Evolutionary conservation across 179 eudicot genomes (phyloP), one percentile per base, ranked within the genome.

Genomic region (Beta macrorhiza): DNA sequence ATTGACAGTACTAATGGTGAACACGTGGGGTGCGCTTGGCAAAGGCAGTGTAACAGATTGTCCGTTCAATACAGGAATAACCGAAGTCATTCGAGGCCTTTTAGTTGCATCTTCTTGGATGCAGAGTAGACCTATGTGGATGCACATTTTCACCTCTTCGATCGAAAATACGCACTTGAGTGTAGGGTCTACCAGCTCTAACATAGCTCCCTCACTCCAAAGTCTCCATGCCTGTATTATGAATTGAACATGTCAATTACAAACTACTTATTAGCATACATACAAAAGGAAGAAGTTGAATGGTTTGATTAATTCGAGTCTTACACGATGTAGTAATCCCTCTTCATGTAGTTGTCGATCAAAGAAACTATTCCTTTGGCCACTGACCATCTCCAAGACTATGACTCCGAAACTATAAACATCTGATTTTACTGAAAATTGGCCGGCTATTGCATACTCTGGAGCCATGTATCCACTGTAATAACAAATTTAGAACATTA

Each of bases 141-240:
- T 74, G 77, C 82, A 81, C 16, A 75, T 72, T 22, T 3, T 42
- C 16, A 83, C 82, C 55, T 87, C 88, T 55, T 83, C 74, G 22
- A 32, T 49, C 11, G 78, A 20, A 77, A 68, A 78, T 16, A n/a
- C 53, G 67, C 16, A 15, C 14, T 22, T 57, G 19, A 82, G n/a
- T 17, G 45, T 1, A 9, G 49, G 15, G 62, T 82, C 84, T 37
- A 82, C 72, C 67, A 82, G 44, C 20, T 53, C 42, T 14, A 72
- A 42, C 0, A 53, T 17, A 2, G 49, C 11, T 0, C 11, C 52
- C 71, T 77, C 78, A 7, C 59, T 82, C 89, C 89, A 87, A 1
- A 84, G 84, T 58, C 70, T 73, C 87, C 89, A 85, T 51, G 89
- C 89, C 87, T 87, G 63, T 75, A 15, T 62, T 62, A 57, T 57